Evolutionary conservation across 1,139 yeast species (phyloP).

Genomic region (Taphrina wiesneri): DNA sequence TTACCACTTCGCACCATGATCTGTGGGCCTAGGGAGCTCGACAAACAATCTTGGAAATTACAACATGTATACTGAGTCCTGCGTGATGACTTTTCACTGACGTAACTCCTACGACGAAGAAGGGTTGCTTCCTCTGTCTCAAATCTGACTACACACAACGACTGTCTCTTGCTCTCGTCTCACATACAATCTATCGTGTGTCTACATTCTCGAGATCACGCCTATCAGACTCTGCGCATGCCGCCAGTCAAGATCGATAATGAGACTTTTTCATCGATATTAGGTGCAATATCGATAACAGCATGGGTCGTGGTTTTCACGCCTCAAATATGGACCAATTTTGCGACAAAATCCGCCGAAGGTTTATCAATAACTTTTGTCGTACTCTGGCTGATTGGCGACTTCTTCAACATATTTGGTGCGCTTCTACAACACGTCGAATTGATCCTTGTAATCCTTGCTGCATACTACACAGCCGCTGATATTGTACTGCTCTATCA

Average conservation of each 20-base stretch:
- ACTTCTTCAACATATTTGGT: slow-evolving; percentile 66
- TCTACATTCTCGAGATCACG: neutral
- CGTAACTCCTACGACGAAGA: no score
- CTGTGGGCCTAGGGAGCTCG: no score
- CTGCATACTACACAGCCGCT: slow-evolving; percentile 87
- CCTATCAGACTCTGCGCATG: neutral
- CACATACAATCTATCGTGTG: neutral
- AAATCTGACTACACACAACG: no score
- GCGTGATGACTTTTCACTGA: no score
- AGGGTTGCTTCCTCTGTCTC: no score
- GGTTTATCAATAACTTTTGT: slow-evolving; percentile 75
- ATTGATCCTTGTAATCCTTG: slow-evolving; percentile 71
- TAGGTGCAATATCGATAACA: slow-evolving; percentile 33
- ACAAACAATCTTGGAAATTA: no score
- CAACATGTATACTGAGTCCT: no score
- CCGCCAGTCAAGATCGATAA: slow-evolving; percentile 30
- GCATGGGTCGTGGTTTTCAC: slow-evolving; percentile 72
- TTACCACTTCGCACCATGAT: no score
- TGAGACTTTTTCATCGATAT: slow-evolving; percentile 31
- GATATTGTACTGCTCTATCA: slow-evolving; percentile 67
- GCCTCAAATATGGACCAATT: slow-evolving; percentile 80
- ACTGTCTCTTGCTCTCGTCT: neutral
- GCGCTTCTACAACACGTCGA: slow-evolving; percentile 69
- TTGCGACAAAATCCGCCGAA: slow-evolving; percentile 74
- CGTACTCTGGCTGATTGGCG: slow-evolving; percentile 72